Base-by-base conservation (phyloP, 78 protist genomes). In the Goniomonas avonlea region DNA sequence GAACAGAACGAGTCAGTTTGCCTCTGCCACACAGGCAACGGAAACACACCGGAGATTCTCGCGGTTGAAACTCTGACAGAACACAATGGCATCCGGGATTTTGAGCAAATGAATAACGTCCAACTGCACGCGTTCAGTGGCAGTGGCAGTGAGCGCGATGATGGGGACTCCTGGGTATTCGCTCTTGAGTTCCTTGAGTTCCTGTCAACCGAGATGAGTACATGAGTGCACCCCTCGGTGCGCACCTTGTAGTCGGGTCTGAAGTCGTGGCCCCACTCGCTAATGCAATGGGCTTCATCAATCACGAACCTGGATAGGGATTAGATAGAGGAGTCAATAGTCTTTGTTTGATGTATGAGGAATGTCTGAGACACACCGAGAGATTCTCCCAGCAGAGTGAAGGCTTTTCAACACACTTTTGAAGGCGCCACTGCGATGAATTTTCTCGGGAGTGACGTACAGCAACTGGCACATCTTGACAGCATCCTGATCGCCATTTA, bases 211-310 rank as follows among this genome's bases (percentile, higher is more conserved):
- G n/a, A n/a, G n/a, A n/a, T n/a, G 37, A 63, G 48, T 25, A 39
- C 66, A 8, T 56, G 17, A 15, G 5, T 45, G 32, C 31, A 81
- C 27, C 53, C 5, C n/a, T 9, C n/a, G 39, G 50, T 13, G 50
- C 61, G 41, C 60, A 8, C 60, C 48, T 70, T n/a, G 77, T 95
- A 96, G 71, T 83, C 96, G 3, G 90, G 85, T 3, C 98, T 78
- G 73, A 95, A 97, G 71, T 94, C 97, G 79, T 92, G 94, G 17
- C 98, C 99, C 99, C 99, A 98, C 53, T 87, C 86, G 18, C 87
- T 61, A 27, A 96, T 84, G 73, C 99, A 98, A 85, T 98, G 99
- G 2, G 98, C 98, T 77, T 96, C 99, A 77, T 96, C 99, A 40
- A 96, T 74, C 37, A 88, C 94, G 17, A 90, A 32, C 32, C 92